Conservation (phyloP, 495 filamentous ascomycete genomes). For the Oleoguttula mirabilis region DNA sequence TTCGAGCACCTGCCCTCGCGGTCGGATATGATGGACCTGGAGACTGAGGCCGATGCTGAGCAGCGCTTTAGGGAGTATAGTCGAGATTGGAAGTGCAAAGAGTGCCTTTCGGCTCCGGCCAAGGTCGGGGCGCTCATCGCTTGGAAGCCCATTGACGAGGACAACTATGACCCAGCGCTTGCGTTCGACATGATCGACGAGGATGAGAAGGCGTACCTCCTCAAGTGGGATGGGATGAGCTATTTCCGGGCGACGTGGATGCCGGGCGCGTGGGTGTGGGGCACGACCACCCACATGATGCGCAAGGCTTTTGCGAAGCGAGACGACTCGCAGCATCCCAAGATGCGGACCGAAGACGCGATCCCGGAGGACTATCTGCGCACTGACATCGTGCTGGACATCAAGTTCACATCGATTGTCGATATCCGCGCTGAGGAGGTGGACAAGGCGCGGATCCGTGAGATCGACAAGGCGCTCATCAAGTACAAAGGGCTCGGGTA, state of each 20-base stretch:
- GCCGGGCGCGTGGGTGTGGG: conserved; percentile 80
- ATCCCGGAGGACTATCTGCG: conserved; percentile 73
- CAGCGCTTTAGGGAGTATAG: conserved; percentile 50
- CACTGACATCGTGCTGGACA: conserved; percentile 77
- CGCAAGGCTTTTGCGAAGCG: conserved; percentile 62
- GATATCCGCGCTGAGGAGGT: conserved; percentile 42
- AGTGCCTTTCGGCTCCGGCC: conserved; percentile 47
- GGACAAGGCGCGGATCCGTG: conserved; percentile 53
- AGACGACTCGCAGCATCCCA: conserved; percentile 48
- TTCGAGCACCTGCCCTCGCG: conserved; percentile 59
- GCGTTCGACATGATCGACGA: conserved; percentile 47
- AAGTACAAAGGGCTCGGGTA: conserved; percentile 96
- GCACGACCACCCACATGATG: conserved; percentile 50
- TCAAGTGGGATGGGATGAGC: conserved; percentile 73
- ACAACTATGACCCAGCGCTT: conserved; percentile 35
- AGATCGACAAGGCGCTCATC: conserved; percentile 59
- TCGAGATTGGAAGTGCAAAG: conserved; percentile 58
- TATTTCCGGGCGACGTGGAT: conserved; percentile 75
- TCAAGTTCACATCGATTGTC: conserved; percentile 48
- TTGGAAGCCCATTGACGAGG: conserved; percentile 60
- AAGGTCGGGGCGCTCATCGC: conserved; percentile 67
- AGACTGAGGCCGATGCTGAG: conserved; percentile 33
- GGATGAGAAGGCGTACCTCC: conserved; percentile 72
- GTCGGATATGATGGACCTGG: conserved; percentile 29
- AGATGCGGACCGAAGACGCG: conserved; percentile 62